A percentile compares a stretch with the other conserved stretches of the same genome.
These are phyloP conservation scores for Daldinia sp. DNA, from an alignment of 2,329 filamentous ascomycete species.

Conservation along the genomic window DNA sequence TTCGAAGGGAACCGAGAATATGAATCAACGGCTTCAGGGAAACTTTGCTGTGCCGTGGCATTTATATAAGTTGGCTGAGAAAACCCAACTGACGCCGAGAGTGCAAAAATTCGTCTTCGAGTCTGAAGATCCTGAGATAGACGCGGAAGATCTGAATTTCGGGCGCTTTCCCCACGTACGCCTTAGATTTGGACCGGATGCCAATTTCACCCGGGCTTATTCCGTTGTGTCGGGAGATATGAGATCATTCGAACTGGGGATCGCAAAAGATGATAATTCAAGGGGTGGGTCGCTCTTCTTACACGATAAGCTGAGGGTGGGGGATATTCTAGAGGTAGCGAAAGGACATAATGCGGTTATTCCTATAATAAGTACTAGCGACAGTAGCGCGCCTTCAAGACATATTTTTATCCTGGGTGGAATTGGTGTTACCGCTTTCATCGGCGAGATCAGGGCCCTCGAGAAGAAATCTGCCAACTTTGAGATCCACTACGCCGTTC, in stretches of 20 bases:
- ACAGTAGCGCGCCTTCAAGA: slow-evolving; percentile 20
- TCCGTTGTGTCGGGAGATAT: slow-evolving; percentile 64
- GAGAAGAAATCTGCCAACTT: slow-evolving; percentile 27
- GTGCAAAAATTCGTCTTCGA: slow-evolving; percentile 62
- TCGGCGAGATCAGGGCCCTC: slow-evolving; percentile 40
- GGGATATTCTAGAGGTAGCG: slow-evolving; percentile 57
- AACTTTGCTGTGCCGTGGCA: slow-evolving; percentile 51
- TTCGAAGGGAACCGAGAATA: slow-evolving; percentile 52
- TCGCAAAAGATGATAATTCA: slow-evolving; percentile 63
- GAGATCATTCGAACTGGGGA: slow-evolving; percentile 62
- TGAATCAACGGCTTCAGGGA: slow-evolving; percentile 39
- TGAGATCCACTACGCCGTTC: slow-evolving; percentile 46
- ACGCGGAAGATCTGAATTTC: slow-evolving; percentile 47
- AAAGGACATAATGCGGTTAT: slow-evolving; percentile 38
- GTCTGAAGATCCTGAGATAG: slow-evolving; percentile 48
- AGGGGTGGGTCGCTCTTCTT: slow-evolving; percentile 68
- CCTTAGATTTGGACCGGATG: slow-evolving; percentile 63
- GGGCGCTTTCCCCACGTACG: slow-evolving; percentile 62
- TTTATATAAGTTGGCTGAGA: slow-evolving; percentile 58
- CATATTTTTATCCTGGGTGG: slow-evolving; percentile 46
- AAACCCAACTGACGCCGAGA: slow-evolving; percentile 57
- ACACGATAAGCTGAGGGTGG: slow-evolving; percentile 60
- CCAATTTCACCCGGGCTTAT: slow-evolving; percentile 61
- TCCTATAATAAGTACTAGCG: slow-evolving; percentile 8
- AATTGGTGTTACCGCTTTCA: slow-evolving; percentile 46